Evolutionary conservation across 1,284 basidiomycete species (phyloP), one percentile per base, ranked within the genome.

Genomic region (Naganishia albida): DNA sequence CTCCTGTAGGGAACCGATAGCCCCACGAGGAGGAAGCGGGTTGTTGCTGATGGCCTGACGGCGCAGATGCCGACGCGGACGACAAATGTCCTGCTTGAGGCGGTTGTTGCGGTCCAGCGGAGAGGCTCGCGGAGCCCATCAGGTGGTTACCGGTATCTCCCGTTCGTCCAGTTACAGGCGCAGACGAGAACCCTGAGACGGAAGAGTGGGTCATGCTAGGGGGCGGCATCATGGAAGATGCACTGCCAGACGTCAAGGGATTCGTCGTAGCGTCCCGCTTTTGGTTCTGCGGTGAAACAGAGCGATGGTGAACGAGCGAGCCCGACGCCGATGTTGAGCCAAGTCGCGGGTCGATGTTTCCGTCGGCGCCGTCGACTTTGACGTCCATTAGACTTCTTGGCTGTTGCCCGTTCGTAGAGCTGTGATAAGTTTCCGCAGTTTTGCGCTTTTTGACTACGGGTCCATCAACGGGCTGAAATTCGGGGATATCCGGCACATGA

Each of bases 11-110:
- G 23, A 60, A 60, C 38, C 46, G 57, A 38, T 60, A 60, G 34
- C 57, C 57, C 57, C 57, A 60, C 26, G 57, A 60, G 25, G 34
- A 46, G 25, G 46, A 34, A 12, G 57, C n/a, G 20, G 46, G 57
- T 25, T 39, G 57, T 23, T 48, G 56, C 34, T 60, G 57, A 10
- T 38, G 26, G 18, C 15, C 23, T 20, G 30, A 28, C 6, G 51
- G 3, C 4, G 40, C 2, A 25, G 57, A 39, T 18, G 34, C 7
- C 16, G 57, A 10, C 10, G 48, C 7, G n/a, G 46, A 8, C 13
- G 28, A 18, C n/a, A 39, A 3, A 26, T 50, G 57, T 8, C 57
- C 57, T 6, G 46, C 23, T 25, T 16, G 20, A 10, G 38, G 46
- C 23, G 43, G 46, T 25, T 60, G 57, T 20, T 60, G 57, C 3